Base-by-base conservation (phyloP, 1,284 basidiomycete genomes). In the Pseudozyma hubeiensis region DNA sequence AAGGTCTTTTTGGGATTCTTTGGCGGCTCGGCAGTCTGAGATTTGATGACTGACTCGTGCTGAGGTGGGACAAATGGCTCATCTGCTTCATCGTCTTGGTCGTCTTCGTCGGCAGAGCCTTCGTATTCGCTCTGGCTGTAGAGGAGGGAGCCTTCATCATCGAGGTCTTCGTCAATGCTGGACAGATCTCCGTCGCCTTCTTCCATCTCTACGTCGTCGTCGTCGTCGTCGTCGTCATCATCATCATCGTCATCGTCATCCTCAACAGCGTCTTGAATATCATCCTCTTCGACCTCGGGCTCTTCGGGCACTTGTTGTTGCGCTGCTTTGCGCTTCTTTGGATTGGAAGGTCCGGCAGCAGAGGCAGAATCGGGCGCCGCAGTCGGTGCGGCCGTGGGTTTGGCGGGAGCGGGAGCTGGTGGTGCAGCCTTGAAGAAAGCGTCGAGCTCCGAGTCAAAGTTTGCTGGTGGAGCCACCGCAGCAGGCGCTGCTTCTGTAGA, bases 41-140 rank as follows among this genome's bases (percentile, higher is more conserved):
- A 33, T 29, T 73, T 75, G 14, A 61, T 53, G 30, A 86, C 55
- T 2, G 84, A 79, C 60, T 87, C 87, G 67, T 87, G 85, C 8
- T 86, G 83, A 53, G 81, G 82, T 41, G 67, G 77, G 7, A 65
- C 67, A 39, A 64, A 74, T 43, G 24, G 72, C 79, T 78, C 73
- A 51, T 64, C 64, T 31, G 55, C 58, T 13, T 78, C 66, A 41
- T 57, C 50, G 13, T 47, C 65, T 17, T 58, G 71, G 4, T 72
- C 54, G 0, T 59, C 45, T 6, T 62, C 63, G 5, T 61, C 53
- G 11, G 53, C 63, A 9, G 64, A 66, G 7, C 13, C 51, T 24
- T 70, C 55, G 11, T 44, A 48, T 51, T 67, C 67, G 48, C 61
- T 64, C 56, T 64, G 52, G 24, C 59, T 64, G 47, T 63, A 69